Conservation (phyloP, 73 alveolate species). For the Stentor coeruleus region DNA sequence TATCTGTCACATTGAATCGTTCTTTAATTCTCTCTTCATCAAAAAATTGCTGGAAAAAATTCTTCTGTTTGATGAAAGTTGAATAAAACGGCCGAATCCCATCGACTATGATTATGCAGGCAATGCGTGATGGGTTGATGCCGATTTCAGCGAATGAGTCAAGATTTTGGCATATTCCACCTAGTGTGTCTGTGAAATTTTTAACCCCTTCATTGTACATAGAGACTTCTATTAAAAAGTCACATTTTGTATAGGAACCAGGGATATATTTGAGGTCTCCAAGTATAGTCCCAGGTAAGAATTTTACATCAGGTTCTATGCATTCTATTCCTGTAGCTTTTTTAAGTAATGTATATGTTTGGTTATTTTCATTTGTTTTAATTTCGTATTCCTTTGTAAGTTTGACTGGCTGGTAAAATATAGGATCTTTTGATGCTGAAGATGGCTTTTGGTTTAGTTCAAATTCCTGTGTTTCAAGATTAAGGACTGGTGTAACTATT, state of each 20-base stretch:
- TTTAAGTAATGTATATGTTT: not conserved
- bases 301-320: not conserved
- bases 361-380: not conserved
- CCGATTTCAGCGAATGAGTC: not conserved
- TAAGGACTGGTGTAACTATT: not conserved
- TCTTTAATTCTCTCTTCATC: constrained; percentile 9
- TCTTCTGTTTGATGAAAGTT: constrained; percentile 7
- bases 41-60: constrained; percentile 2
- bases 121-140: not conserved
- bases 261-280: not conserved
- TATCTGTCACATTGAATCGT: not conserved
- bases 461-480: not conserved
- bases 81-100: constrained; percentile 6
- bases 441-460: not conserved
- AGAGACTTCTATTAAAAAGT: constrained; percentile 30
- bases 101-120: constrained; percentile 6
- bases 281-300: not conserved
- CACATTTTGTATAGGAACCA: not conserved
- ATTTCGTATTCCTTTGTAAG: not conserved
- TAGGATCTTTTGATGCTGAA: not conserved
- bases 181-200: constrained; percentile 33
- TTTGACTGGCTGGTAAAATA: not conserved
- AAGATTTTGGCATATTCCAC: constrained; percentile 35
- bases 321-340: not conserved
- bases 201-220: constrained; percentile 44